phyloP scores from a whole-genome alignment of 108 stramenopile genomes.

The Phaeodactylum tricornutum region DNA sequence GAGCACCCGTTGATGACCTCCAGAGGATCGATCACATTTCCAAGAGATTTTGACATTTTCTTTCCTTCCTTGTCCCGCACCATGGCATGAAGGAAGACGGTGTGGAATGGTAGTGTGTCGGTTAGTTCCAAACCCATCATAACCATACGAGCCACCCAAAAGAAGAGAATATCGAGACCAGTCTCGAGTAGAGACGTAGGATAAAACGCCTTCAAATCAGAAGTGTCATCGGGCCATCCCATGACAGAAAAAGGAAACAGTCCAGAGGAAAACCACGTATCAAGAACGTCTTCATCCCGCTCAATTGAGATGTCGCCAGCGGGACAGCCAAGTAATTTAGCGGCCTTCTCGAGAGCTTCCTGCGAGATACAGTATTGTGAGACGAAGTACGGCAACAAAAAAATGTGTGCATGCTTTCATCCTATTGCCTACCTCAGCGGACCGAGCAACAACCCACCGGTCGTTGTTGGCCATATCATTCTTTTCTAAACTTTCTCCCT shows the following conservation, averaged over 20 bases:
- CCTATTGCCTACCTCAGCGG: constrained; percentile 64
- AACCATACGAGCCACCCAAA: constrained; percentile 99
- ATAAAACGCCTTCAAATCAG: constrained; percentile 95
- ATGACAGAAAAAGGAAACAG: constrained; percentile 99
- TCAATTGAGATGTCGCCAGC: constrained; percentile 73
- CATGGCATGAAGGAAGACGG: constrained; percentile 99
- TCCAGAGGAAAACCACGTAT: constrained; percentile 98
- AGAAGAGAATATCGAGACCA: constrained; percentile 98
- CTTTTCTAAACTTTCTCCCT: constrained; percentile 56
- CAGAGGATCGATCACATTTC: constrained; percentile 98
- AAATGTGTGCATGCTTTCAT: background rate
- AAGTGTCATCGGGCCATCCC: constrained; percentile 95
- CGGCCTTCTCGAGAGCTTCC: constrained; percentile 80
- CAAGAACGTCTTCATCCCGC: constrained; percentile 97
- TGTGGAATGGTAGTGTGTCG: constrained; percentile 90
- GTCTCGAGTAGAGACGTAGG: constrained; percentile 99
- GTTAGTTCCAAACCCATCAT: constrained; percentile 99
- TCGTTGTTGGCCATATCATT: constrained; percentile 83
- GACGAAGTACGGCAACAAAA: background rate
- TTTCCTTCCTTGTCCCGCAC: constrained; percentile 98
- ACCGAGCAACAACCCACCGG: constrained; percentile 93
- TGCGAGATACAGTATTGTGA: constrained; percentile 2
- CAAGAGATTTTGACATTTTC: constrained; percentile 98
- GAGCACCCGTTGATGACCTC: constrained; percentile 95
- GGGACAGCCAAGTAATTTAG: constrained; percentile 63